Base-by-base conservation (phyloP, 306 rosid genomes). In the Sechiopsis laciniata region DNA sequence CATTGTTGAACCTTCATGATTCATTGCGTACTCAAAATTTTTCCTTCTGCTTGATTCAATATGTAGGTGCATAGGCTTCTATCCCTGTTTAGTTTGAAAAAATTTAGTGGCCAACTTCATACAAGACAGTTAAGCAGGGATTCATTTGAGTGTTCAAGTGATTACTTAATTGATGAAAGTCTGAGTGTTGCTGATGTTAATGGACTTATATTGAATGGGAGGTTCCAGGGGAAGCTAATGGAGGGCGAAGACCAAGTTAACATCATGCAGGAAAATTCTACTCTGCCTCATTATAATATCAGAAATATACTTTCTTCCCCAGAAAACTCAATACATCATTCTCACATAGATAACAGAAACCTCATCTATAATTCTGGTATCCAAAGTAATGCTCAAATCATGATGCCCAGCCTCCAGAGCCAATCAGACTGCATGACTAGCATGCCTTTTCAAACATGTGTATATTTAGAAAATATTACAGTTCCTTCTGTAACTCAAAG, bases 41-140 rank as follows among this genome's bases (percentile, higher is more conserved):
- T 7, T 73, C 21, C 58, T 14, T 73, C 16, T 55, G 16, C 64
- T 16, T 62, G 13, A 55, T 22, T 37, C 71, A 45, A 55, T 42
- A 15, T 81, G 78, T 68, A 87, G 91, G 91, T 87, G 40, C 20
- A 0, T 55, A 63, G 63, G 53, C 89, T 87, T 77, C 66, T 87
- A 40, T 14, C 61, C 50, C 74, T 83, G 82, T 87, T 87, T 76
- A 71, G 74, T 59, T 52, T 20, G 77, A 83, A 67, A 75, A 87
- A 45, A 83, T 54, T 77, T 54, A 83, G 78, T 8, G 80, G 14
- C 2, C 76, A 75, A 65, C 72, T 55, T 64, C 83, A 74, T 74
- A 52, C 22, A 32, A 76, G 86, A 61, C 73, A 3, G 57, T 7
- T 67, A 24, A 50, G 57, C 46, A 54, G 77, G 73, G 26, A 13